Percentiles rank a stretch among this genome's conserved stretches.
Evolutionary conservation across 371 early-diverging fungal species (phyloP).

Genomic region (Circinella umbellata): DNA sequence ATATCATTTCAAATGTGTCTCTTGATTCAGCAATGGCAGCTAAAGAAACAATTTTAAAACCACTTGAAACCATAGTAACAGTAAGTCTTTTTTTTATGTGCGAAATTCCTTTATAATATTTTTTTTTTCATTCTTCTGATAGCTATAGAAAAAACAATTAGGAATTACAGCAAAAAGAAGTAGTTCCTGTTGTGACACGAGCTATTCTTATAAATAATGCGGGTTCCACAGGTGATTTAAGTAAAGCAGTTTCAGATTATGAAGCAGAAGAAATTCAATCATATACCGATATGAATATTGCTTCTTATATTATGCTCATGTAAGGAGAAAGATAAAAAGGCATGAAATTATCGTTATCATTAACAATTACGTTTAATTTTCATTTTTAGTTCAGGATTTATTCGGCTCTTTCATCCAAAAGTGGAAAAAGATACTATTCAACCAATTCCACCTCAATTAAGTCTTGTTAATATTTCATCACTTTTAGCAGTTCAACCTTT

Average conservation of each 20-base stretch:
- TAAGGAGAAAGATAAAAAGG: constrained; percentile 24
- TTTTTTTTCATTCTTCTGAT: too few species aligned
- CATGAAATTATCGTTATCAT: neutral
- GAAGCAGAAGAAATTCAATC: constrained; percentile 49
- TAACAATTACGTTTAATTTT: neutral
- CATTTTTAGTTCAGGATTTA: constrained; percentile 32
- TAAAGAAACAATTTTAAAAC: neutral
- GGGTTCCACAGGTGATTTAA: constrained; percentile 79
- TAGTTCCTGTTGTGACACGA: constrained; percentile 31
- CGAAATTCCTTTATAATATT: too few species aligned
- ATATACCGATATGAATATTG: constrained; percentile 66
- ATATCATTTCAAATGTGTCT: constrained; percentile 24
- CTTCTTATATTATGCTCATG: constrained; percentile 56
- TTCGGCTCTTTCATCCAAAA: constrained; percentile 20
- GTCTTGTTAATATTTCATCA: constrained; percentile 87
- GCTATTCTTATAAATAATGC: constrained; percentile 82
- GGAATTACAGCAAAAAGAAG: neutral
- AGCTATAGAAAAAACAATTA: neutral
- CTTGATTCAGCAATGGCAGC: constrained; percentile 4
- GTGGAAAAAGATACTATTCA: constrained; percentile 10
- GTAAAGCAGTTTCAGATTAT: constrained; percentile 62
- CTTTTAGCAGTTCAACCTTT: constrained; percentile 81
- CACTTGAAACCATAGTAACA: constrained; percentile 7
- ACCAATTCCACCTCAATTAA: constrained; percentile 17
- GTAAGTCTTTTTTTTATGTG: constrained; percentile 4